phyloP scores from a whole-genome alignment of 495 filamentous ascomycete genomes.

The Oidiodendron maius region DNA sequence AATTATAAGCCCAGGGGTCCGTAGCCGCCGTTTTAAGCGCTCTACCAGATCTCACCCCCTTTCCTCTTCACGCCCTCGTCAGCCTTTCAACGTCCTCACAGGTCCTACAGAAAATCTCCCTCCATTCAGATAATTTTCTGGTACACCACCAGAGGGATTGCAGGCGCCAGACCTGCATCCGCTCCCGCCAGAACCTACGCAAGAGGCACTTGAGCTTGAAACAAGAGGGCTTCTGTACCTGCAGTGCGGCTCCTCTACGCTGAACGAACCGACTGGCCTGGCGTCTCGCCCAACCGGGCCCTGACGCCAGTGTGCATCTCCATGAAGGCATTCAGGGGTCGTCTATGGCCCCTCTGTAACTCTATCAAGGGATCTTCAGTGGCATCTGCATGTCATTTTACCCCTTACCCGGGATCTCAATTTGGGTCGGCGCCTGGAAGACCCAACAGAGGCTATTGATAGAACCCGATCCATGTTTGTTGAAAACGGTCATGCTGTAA shows the following conservation, averaged over 20 bases:
- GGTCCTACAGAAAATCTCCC: constrained; percentile 1
- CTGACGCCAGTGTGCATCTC: constrained; percentile 6
- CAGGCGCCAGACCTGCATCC: constrained; percentile 12
- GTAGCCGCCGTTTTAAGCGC: constrained; percentile 12
- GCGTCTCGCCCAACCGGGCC: constrained; percentile 13
- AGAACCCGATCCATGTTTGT: neutral
- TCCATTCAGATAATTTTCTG: constrained; percentile 13
- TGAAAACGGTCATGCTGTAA: constrained; percentile 6
- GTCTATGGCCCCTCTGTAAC: neutral
- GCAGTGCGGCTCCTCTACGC: constrained; percentile 8
- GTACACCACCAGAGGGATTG: constrained; percentile 9
- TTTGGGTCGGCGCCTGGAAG: constrained; percentile 10
- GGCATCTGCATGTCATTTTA: too few relatives aligned
- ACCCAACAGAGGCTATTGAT: neutral
- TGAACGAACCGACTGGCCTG: constrained; percentile 2
- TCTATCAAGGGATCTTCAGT: too few relatives aligned
- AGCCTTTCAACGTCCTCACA: neutral
- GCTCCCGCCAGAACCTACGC: neutral
- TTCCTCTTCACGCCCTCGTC: constrained; percentile 10
- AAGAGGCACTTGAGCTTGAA: neutral
- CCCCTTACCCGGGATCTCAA: neutral
- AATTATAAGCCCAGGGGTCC: constrained; percentile 3
- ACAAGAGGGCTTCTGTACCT: constrained; percentile 14
- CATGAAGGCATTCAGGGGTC: neutral
- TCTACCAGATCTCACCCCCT: constrained; percentile 1